Conservation (phyloP, 176 grass and related monocot genomes). For the Sorghum bicolor region Sorghum_bicolor_NCBIv3 NC_012872.2:8935501-8936000, state of each 20-base stretch:
- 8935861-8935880: neutral
- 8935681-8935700: accelerated
- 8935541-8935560: too few relatives aligned
- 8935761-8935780: neutral
- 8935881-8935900: too few relatives aligned
- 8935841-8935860: accelerated
- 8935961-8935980: neutral
- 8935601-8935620: too few relatives aligned
- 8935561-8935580: too few relatives aligned
- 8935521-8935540: neutral
- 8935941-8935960: too few relatives aligned
- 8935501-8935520: neutral
- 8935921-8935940: neutral
- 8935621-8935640: neutral
- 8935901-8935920: neutral
- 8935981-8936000: too few relatives aligned
- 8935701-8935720: accelerated
- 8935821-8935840: neutral
- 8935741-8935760: neutral
- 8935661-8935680: neutral
- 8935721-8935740: neutral
- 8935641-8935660: neutral
- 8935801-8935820: neutral
- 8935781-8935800: neutral
- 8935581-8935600: too few relatives aligned